These are phyloP conservation scores for Dryas alaskensis DNA, from an alignment of 306 rosid genomes.

Conservation along the genomic window DNA sequence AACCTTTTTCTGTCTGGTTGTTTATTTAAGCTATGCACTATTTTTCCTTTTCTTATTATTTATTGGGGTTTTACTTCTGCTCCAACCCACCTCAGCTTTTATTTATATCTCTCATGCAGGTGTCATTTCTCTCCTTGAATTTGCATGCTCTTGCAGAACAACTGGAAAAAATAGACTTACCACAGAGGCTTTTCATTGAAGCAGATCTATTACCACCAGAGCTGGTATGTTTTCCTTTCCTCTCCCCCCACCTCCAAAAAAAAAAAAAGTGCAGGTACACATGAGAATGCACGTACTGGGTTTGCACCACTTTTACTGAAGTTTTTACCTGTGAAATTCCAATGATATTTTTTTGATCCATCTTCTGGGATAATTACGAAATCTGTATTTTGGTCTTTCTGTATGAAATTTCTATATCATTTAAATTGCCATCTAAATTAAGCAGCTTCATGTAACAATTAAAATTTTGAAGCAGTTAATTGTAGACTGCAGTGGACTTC, in stretches of 20 bases:
- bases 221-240: constrained; percentile 55
- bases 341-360: neutral
- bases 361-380: neutral
- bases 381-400: neutral
- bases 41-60: neutral
- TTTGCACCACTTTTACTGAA: neutral
- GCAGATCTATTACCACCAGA: constrained; percentile 61
- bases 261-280: too few relatives aligned
- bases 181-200: constrained; percentile 79
- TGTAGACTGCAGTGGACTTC: neutral
- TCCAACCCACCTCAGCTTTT: constrained; percentile 11
- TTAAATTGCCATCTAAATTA: too few relatives aligned
- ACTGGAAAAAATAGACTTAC: constrained; percentile 56
- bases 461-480: neutral
- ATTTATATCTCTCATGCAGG: constrained; percentile 43
- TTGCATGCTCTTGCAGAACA: constrained; percentile 67
- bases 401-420: neutral
- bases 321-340: neutral
- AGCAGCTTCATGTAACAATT: neutral
- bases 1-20: neutral
- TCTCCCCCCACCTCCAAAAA: neutral
- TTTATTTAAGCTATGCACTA: neutral
- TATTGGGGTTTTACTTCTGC: neutral
- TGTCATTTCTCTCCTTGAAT: constrained; percentile 72
- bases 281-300: neutral